phyloP scores from a whole-genome alignment of 352 stramenopile genomes.

The Phytopythium montanum region DNA sequence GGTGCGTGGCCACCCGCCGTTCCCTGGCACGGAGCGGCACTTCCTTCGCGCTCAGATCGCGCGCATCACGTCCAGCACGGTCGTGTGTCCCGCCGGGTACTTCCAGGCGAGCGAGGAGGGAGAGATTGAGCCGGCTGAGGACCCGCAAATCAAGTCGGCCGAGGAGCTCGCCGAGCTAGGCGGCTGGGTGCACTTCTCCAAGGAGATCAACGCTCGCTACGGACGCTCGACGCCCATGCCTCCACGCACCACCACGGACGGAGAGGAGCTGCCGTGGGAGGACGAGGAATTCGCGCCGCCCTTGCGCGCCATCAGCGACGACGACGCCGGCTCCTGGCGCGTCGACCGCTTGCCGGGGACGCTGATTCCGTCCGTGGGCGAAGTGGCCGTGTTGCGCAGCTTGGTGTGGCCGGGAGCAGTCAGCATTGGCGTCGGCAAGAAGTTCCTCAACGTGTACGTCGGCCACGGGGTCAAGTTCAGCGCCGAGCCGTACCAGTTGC shows the following conservation, averaged over 20 bases:
- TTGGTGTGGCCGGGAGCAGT: slow-evolving; percentile 86
- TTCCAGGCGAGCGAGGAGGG: slow-evolving; percentile 75
- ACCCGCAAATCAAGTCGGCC: slow-evolving; percentile 70
- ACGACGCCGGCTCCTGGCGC: slow-evolving; percentile 66
- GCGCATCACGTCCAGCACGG: slow-evolving; percentile 78
- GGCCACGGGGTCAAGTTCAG: slow-evolving; percentile 81
- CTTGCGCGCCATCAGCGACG: slow-evolving; percentile 61
- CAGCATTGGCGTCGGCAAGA: slow-evolving; percentile 80
- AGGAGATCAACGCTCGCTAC: slow-evolving; percentile 83
- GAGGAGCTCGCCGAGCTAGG: slow-evolving; percentile 63
- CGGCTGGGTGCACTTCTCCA: slow-evolving; percentile 88
- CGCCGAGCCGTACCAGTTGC: slow-evolving; percentile 51
- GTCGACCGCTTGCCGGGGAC: slow-evolving; percentile 69
- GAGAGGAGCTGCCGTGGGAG: slow-evolving; percentile 65
- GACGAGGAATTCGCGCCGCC: slow-evolving; percentile 57
- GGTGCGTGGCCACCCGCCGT: slow-evolving; percentile 81
- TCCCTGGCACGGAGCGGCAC: slow-evolving; percentile 83
- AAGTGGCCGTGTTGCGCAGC: slow-evolving; percentile 67
- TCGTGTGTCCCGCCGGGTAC: slow-evolving; percentile 82
- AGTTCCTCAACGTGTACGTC: slow-evolving; percentile 90
- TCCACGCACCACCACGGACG: slow-evolving; percentile 65
- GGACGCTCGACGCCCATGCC: slow-evolving; percentile 71
- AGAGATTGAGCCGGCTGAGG: slow-evolving; percentile 63
- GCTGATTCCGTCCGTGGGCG: slow-evolving; percentile 51
- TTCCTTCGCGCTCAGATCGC: slow-evolving; percentile 89